Evolutionary conservation across 306 rosid species (phyloP).

Genomic region (Biancaea sappan): DNA sequence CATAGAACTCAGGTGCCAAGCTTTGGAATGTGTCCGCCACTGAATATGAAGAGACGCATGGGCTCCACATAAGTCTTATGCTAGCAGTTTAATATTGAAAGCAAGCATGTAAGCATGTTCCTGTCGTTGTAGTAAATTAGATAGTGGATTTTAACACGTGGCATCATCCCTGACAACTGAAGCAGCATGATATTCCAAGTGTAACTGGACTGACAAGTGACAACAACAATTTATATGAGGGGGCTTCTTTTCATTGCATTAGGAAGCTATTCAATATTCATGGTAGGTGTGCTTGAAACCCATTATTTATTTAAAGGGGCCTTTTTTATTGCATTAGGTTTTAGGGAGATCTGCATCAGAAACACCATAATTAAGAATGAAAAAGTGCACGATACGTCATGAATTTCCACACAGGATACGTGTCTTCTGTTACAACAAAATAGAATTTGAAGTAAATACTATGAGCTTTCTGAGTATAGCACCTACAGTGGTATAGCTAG

Average conservation of each 20-base stretch:
- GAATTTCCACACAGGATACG: not conserved
- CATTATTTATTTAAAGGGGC: too few relatives aligned
- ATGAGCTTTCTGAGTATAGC: not conserved
- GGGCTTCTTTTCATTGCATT: not conserved
- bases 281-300: not conserved
- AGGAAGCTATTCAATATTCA: constrained; percentile 15
- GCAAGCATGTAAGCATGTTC: constrained; percentile 80
- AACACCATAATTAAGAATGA: constrained; percentile 22
- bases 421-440: not conserved
- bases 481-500: constrained; percentile 60
- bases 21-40: constrained; percentile 84
- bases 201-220: constrained; percentile 5
- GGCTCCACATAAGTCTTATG: constrained; percentile 73
- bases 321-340: too few relatives aligned
- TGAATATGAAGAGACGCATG: constrained; percentile 69
- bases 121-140: constrained; percentile 76
- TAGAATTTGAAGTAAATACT: not conserved
- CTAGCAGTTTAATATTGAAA: constrained; percentile 65
- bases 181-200: constrained; percentile 16
- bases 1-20: constrained; percentile 69
- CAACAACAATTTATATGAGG: constrained; percentile 7
- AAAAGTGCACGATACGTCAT: not conserved
- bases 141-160: constrained; percentile 84
- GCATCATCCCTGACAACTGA: constrained; percentile 57
- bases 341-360: constrained; percentile 47